A percentile compares a stretch with the other conserved stretches of the same genome.
Evolutionary conservation across 768 basidiomycete species (phyloP).

Genomic region (Gloeophyllum trabeum): DNA sequence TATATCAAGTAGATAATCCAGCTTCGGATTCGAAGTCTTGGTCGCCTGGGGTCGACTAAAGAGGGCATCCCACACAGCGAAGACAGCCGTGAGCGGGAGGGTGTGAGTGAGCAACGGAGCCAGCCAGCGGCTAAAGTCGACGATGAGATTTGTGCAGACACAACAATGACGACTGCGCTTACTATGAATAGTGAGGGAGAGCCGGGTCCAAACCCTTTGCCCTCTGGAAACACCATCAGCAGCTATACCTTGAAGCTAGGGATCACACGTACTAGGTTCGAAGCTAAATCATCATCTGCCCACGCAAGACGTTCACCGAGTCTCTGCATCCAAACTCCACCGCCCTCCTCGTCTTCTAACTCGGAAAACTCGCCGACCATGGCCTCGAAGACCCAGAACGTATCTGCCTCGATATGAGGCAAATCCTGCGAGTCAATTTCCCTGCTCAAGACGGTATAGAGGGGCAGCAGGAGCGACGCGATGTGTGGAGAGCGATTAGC

Average conservation of each 20-base stretch:
- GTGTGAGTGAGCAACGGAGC: constrained; percentile 63
- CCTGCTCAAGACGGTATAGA: constrained; percentile 50
- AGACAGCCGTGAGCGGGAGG: constrained; percentile 47
- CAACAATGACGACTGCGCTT: too few relatives aligned
- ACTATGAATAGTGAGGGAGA: constrained; percentile 77
- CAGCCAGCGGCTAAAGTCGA: constrained; percentile 60
- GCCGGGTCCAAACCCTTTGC: constrained; percentile 56
- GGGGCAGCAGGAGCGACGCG: constrained; percentile 56
- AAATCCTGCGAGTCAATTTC: constrained; percentile 52
- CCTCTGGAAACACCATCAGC: constrained; percentile 27
- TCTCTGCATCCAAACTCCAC: constrained; percentile 48
- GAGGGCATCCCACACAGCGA: constrained; percentile 61
- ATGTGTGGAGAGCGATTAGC: constrained; percentile 57
- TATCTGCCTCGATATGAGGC: constrained; percentile 66
- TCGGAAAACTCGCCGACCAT: constrained; percentile 65
- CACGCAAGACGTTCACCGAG: constrained; percentile 48
- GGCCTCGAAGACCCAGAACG: constrained; percentile 75
- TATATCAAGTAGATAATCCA: constrained; percentile 60
- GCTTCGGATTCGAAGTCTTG: constrained; percentile 42
- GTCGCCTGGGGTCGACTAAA: constrained; percentile 49
- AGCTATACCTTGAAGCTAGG: not conserved
- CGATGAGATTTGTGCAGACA: too few relatives aligned
- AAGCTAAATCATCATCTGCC: constrained; percentile 53
- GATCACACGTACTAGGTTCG: constrained; percentile 37
- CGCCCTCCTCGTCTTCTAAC: constrained; percentile 58